A percentile compares a stretch with the other conserved stretches of the same genome.
Conservation (phyloP, 139 green algal species). For the Astrephomene gubernaculifera region DNA sequence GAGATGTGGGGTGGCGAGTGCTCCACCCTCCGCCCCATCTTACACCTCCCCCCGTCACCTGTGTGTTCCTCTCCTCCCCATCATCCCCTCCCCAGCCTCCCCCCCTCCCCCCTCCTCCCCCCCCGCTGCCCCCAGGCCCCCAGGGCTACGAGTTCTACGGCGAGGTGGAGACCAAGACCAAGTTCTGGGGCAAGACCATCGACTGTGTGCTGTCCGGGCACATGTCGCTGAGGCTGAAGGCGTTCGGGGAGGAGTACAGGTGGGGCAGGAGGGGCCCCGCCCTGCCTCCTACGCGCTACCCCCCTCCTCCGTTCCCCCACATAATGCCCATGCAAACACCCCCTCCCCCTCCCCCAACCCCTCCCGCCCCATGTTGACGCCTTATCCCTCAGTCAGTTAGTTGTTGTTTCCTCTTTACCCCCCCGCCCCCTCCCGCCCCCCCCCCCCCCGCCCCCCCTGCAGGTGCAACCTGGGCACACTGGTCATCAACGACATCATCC, state of each 20-base stretch:
- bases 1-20: neutral
- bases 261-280: too few species aligned
- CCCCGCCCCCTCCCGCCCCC: neutral
- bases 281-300: too few species aligned
- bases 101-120: too few species aligned
- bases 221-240: constrained; percentile 53
- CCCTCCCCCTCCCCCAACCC: too few species aligned
- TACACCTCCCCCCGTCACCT: too few species aligned
- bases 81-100: too few species aligned
- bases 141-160: constrained; percentile 55
- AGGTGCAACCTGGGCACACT: constrained; percentile 85
- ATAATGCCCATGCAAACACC: too few species aligned
- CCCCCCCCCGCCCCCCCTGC: neutral
- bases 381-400: too few species aligned
- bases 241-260: constrained; percentile 53
- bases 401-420: neutral
- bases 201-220: constrained; percentile 77
- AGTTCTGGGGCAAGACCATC: constrained; percentile 94
- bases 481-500: constrained; percentile 92
- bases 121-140: neutral
- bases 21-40: too few species aligned
- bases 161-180: constrained; percentile 89
- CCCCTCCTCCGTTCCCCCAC: too few species aligned
- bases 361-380: too few species aligned
- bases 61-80: too few species aligned